A percentile compares a stretch with the other conserved stretches of the same genome.
Evolutionary conservation across 2,329 filamentous ascomycete genomes (phyloP).

Genomic region (Dactylellina cionopaga): DNA sequence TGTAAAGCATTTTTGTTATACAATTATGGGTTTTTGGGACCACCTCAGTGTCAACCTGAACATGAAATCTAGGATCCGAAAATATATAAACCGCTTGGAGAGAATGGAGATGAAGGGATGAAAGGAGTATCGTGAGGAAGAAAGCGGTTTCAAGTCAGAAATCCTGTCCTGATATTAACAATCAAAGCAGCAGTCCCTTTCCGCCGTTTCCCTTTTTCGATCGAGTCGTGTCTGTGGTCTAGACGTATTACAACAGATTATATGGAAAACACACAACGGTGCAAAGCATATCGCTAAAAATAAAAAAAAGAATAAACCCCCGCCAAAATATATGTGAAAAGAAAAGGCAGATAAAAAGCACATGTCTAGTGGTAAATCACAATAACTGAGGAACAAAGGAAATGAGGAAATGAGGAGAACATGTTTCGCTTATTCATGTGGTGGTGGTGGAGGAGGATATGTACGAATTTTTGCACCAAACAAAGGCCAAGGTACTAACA

Average conservation of each 20-base stretch:
- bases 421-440: no score
- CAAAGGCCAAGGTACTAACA: conserved; percentile 60
- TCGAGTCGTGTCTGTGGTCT: conserved; percentile 47
- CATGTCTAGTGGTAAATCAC: conserved; percentile 38
- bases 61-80: conserved; percentile 34
- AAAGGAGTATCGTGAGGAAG: conserved; percentile 26
- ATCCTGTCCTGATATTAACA: conserved; percentile 34
- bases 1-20: conserved; percentile 49
- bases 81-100: conserved; percentile 34
- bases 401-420: conserved; percentile 24
- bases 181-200: conserved; percentile 28
- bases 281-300: conserved; percentile 29
- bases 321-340: conserved; percentile 36
- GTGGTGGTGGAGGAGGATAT: not conserved
- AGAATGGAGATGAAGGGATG: conserved; percentile 10
- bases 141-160: conserved; percentile 41
- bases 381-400: conserved; percentile 47
- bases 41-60: conserved; percentile 43
- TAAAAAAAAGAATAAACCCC: conserved; percentile 26
- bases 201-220: conserved; percentile 38
- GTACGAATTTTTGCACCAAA: no score
- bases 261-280: conserved; percentile 33
- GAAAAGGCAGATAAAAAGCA: conserved; percentile 18
- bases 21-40: conserved; percentile 40
- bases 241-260: conserved; percentile 52